Evolutionary conservation across 1,139 yeast species (phyloP).

Genomic region (Sugiyamaella grinbergsii): DNA sequence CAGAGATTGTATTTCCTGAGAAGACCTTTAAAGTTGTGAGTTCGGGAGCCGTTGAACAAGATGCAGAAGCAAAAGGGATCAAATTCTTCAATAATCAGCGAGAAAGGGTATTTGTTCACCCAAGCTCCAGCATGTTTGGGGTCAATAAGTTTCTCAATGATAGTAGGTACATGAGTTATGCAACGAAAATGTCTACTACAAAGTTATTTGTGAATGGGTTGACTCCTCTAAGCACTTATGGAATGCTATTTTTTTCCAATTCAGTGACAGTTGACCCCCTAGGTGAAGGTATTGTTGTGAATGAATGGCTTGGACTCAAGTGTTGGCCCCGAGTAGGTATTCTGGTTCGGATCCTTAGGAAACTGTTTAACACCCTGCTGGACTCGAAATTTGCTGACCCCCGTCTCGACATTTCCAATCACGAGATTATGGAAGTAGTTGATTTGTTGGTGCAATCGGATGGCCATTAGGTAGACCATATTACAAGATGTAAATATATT

Average conservation of each 20-base stretch:
- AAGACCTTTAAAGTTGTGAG: constrained; percentile 69
- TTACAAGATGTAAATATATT: too few relatives aligned
- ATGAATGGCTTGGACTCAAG: constrained; percentile 77
- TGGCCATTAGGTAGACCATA: constrained; percentile 19
- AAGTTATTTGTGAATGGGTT: constrained; percentile 72
- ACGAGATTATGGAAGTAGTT: constrained; percentile 35
- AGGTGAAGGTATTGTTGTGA: constrained; percentile 52
- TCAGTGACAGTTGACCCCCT: constrained; percentile 64
- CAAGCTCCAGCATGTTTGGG: constrained; percentile 71
- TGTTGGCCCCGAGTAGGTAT: constrained; percentile 97
- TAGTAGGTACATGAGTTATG: constrained; percentile 41
- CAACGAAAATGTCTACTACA: constrained; percentile 52
- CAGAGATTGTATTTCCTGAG: constrained; percentile 80
- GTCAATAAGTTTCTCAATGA: constrained; percentile 40
- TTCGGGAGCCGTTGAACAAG: constrained; percentile 79
- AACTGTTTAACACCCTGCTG: constrained; percentile 65
- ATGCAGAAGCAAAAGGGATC: constrained; percentile 75
- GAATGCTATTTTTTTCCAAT: constrained; percentile 79
- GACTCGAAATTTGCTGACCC: constrained; percentile 57
- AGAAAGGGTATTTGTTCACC: constrained; percentile 73
- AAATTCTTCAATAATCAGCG: constrained; percentile 50
- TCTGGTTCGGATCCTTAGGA: constrained; percentile 67
- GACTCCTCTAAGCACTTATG: constrained; percentile 74
- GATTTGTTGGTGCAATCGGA: constrained; percentile 24
- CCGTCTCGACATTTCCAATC: constrained; percentile 32